Percentiles rank a stretch among this genome's conserved stretches.
Conservation (phyloP, 495 filamentous ascomycete species). For the Hypoxylon cercidicola region DNA sequence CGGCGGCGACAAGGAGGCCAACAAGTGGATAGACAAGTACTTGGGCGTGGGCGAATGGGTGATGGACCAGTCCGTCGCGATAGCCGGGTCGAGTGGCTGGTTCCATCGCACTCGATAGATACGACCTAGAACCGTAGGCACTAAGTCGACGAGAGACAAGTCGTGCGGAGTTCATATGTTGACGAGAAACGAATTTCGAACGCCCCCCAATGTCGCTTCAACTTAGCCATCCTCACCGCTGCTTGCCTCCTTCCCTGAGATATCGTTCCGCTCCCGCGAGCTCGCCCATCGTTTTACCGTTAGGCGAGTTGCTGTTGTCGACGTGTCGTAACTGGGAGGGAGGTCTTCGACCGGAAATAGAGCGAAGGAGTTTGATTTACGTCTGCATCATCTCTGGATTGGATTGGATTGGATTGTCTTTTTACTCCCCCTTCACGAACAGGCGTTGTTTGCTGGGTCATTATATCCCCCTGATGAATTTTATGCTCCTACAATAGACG, state of each 20-base stretch:
- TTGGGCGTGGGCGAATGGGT: constrained; percentile 96
- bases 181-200: constrained; percentile 4
- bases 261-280: neutral
- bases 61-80: constrained; percentile 94
- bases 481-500: constrained; percentile 27
- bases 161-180: neutral
- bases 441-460: constrained; percentile 37
- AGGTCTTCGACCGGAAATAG: constrained; percentile 2
- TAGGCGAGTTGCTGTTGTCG: too few species aligned
- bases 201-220: neutral
- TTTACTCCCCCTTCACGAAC: constrained; percentile 28
- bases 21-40: constrained; percentile 94
- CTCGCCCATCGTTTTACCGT: neutral
- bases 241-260: neutral
- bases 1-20: constrained; percentile 80
- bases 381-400: neutral
- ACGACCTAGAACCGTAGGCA: neutral
- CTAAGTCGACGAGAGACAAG: neutral
- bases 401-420: constrained; percentile 15
- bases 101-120: constrained; percentile 84
- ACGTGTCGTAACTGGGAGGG: neutral
- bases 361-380: constrained; percentile 9
- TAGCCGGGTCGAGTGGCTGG: constrained; percentile 85
- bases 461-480: constrained; percentile 40
- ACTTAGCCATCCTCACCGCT: neutral